Base-by-base conservation (phyloP, 345 rosid species). In the Viola odorata region DNA sequence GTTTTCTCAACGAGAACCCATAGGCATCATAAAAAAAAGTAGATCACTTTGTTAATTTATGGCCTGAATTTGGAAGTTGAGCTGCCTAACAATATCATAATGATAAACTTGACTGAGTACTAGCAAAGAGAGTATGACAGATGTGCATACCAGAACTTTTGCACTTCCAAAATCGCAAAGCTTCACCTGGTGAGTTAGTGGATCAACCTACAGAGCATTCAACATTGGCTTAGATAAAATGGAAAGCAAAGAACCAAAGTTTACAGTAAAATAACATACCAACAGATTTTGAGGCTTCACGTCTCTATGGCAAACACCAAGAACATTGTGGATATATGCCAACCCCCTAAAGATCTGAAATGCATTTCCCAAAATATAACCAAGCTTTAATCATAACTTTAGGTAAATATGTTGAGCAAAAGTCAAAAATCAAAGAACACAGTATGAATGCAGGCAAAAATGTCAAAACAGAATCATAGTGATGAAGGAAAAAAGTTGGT, bases 141-240 rank as follows among this genome's bases (percentile, higher is more conserved):
- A 50, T 37, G n/a, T 44, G 50, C 76, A 57, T 72, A 81, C 85
- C 85, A 81, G 66, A 50, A 73, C 82, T 73, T 81, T 81, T n/a
- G 85, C 85, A 45, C 85, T 81, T 59, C 84, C 84, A 62, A 80
- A 77, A 62, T 80, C 84, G 51, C 84, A 80, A 49, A 80, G 77
- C 76, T 80, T 81, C 57, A 78, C 85, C 65, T 81, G 85, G 64
- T 81, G 85, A 13, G 80, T 75, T 4, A 75, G 78, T 32, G 85
- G 80, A 68, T 81, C 75, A 53, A 81, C 85, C 85, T 81, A 62
- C 74, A 59, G 37, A 41, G 39, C 7, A 51, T n/a, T 47, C 1
- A 47, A 9, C 50, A 47, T 37, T 32, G 37, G 13, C 32, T 45
- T 49, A 23, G 37, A 50, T 11, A 13, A 17, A 37, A 3, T 9